Evolutionary conservation across 2,329 filamentous ascomycete species (phyloP).

Genomic region (Scedosporium aurantiacum): DNA sequence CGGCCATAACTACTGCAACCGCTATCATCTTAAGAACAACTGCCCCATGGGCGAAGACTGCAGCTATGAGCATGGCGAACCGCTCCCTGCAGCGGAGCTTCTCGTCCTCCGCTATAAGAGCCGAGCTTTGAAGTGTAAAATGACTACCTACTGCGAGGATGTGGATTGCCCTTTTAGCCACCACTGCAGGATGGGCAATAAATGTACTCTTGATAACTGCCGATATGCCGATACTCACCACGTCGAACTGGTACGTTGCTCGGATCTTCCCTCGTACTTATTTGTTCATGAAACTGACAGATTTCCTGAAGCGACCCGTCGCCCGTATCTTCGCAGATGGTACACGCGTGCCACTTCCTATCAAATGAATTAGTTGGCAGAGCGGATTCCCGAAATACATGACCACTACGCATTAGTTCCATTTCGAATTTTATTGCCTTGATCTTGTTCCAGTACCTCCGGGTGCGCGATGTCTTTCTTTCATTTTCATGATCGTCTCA

Average conservation of each 20-base stretch:
- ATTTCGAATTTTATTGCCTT: no score
- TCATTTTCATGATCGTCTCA: no score
- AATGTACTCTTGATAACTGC: conserved; percentile 11
- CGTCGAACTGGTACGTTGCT: conserved; percentile 12
- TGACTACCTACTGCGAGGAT: conserved; percentile 11
- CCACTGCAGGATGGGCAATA: conserved; percentile 13
- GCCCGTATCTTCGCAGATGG: conserved; percentile 3
- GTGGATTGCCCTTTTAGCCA: conserved; percentile 12
- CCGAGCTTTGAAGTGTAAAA: conserved; percentile 11
- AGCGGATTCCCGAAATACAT: no score
- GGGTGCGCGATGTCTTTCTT: no score
- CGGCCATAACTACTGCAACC: conserved; percentile 14
- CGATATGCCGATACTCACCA: conserved; percentile 14
- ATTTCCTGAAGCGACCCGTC: background rate
- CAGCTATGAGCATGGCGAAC: conserved; percentile 13
- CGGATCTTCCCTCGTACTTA: background rate
- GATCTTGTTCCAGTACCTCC: no score
- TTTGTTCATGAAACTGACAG: background rate
- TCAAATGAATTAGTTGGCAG: background rate
- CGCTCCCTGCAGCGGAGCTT: conserved; percentile 10
- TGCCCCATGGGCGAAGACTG: conserved; percentile 12
- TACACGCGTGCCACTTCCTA: background rate
- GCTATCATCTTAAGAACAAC: conserved; percentile 11
- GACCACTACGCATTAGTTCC: no score
- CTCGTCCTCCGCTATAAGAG: conserved; percentile 13